Base-by-base conservation (phyloP, 345 rosid species). In the Pistacia vera region DNA sequence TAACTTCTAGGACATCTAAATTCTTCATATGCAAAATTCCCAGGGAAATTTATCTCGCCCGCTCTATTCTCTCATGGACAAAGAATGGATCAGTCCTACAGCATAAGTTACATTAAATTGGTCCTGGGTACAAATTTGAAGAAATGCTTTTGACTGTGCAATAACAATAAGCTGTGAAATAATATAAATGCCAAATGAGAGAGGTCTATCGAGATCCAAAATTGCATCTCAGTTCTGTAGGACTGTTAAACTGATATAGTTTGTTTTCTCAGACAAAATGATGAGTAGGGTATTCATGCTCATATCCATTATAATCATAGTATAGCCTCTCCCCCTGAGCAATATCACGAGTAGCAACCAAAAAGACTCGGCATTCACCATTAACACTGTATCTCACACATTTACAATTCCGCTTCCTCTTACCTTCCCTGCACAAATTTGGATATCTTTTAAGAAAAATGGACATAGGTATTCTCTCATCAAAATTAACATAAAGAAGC, bases 301-400 rank as follows among this genome's bases (percentile, higher is more conserved):
- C 97, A 76, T 91, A 86, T 73, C 97, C 98, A 82, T 95, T 95
- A 77, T 95, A 95, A 82, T 95, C 97, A 84, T 95, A 95, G 73
- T 95, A 95, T 48, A 95, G 95, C 81, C 95, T 90, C 84, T 95
- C 97, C 22, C 97, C 97, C 84, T 83, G 86, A 8, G 90, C 76
- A 74, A 95, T 93, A 73, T 93, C 98, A 12, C 94, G 90, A 44
- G 90, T 95, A 33, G 97, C 97, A 79, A 95, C 97, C 87, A 95
- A 78, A 83, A 93, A 81, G 73, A 93, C 98, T 78, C 94, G 79
- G 80, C 95, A 90, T 80, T 95, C 97, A 4, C 97, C 94, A 25
- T 91, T 85, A 64, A 91, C 86, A 83, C 80, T 80, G 81, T 89
- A 95, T 85, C 98, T 93, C 87, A 95, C 97, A 77, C 97, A 95